phyloP scores from a whole-genome alignment of 1,284 basidiomycete species.

The Mycena sp. region DNA sequence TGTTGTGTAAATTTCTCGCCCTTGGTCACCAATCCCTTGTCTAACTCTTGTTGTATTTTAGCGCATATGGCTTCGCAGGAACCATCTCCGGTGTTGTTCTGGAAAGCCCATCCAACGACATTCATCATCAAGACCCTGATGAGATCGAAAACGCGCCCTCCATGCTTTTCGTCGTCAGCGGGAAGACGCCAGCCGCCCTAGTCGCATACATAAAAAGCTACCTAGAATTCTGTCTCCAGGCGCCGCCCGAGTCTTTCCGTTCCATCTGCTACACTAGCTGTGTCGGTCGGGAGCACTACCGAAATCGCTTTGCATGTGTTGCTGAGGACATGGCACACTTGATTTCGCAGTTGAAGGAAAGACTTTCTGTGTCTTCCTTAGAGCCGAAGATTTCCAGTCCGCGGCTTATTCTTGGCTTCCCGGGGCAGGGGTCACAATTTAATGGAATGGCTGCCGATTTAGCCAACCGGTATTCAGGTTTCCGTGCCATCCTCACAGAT shows the following conservation, averaged over 20 bases:
- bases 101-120: slow-evolving; percentile 34
- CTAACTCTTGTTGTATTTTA: slow-evolving; percentile 11
- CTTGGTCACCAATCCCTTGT: background rate
- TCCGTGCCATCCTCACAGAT: slow-evolving; percentile 30
- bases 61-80: slow-evolving; percentile 49
- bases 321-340: slow-evolving; percentile 43
- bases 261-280: slow-evolving; percentile 48
- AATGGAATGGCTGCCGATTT: slow-evolving; percentile 47
- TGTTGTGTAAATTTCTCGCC: slow-evolving; percentile 33
- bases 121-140: background rate
- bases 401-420: slow-evolving; percentile 43
- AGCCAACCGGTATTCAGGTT: slow-evolving; percentile 37
- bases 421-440: slow-evolving; percentile 49
- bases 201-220: slow-evolving; percentile 42
- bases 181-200: slow-evolving; percentile 45
- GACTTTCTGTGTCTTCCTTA: background rate
- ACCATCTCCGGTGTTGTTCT: slow-evolving; percentile 46
- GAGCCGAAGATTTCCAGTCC: background rate
- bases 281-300: slow-evolving; percentile 48
- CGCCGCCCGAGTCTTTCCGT: slow-evolving; percentile 37
- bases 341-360: slow-evolving; percentile 41
- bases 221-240: slow-evolving; percentile 39
- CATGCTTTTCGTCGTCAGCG: slow-evolving; percentile 46
- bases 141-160: background rate
- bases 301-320: slow-evolving; percentile 45